A percentile compares a stretch with the other conserved stretches of the same genome.
phyloP scores from a whole-genome alignment of 306 rosid genomes.

The Vigna nakashimae region DNA sequence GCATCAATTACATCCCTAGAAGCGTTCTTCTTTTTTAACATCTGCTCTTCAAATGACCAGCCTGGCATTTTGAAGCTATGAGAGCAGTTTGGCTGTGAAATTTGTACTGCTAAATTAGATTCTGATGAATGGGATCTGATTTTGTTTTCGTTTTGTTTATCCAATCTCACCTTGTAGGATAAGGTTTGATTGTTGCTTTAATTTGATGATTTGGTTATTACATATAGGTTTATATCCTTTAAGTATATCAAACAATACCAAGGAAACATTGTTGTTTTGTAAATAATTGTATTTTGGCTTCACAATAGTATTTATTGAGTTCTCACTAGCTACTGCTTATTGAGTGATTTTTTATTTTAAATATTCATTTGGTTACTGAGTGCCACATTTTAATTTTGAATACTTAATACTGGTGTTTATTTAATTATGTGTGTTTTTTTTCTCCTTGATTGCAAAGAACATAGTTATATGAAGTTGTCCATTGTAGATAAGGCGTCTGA shows the following conservation, averaged over 20 bases:
- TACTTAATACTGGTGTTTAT: not conserved
- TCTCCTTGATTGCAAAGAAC: constrained; percentile 19
- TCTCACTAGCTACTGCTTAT: constrained; percentile 5
- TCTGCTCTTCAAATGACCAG: constrained; percentile 14
- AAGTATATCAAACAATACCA: no score
- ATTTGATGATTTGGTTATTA: constrained; percentile 5
- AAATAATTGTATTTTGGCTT: constrained; percentile 8
- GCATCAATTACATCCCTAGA: constrained; percentile 12
- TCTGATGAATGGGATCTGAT: constrained; percentile 26
- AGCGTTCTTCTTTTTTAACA: not conserved
- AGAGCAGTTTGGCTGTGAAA: not conserved
- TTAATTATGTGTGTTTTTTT: constrained; percentile 22
- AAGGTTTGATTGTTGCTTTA: not conserved
- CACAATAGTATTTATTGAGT: not conserved
- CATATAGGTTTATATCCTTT: not conserved
- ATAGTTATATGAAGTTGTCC: constrained; percentile 38
- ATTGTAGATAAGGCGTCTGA: constrained; percentile 89
- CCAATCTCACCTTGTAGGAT: not conserved
- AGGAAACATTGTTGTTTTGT: not conserved
- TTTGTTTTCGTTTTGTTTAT: constrained; percentile 6
- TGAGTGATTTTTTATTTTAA: constrained; percentile 1
- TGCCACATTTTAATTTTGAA: constrained; percentile 5
- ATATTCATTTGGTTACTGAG: constrained; percentile 11
- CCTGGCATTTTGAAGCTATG: constrained; percentile 11
- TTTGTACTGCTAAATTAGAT: constrained; percentile 4